These are phyloP conservation scores for Zymoseptoria crescenta DNA, from an alignment of 2,329 filamentous ascomycete species.

Conservation along the genomic window DNA sequence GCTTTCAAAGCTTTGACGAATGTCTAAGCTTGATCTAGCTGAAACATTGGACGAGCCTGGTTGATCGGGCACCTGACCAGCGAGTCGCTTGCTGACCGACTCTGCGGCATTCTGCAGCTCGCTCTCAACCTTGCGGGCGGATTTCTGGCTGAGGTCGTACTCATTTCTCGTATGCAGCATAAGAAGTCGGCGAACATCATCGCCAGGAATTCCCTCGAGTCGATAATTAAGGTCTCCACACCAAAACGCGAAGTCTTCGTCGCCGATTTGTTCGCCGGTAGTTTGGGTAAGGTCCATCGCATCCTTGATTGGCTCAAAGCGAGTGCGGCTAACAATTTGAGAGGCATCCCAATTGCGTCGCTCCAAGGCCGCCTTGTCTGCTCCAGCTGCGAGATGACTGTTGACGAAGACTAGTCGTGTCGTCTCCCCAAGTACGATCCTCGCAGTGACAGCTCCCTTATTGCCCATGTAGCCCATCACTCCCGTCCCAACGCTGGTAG, in stretches of 20 bases:
- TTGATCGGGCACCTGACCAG: neutral
- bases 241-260: slow-evolving; percentile 94
- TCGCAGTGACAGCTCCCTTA: slow-evolving; percentile 78
- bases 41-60: slow-evolving; percentile 1
- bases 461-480: slow-evolving; percentile 91
- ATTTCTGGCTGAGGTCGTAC: slow-evolving; percentile 49
- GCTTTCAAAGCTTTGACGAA: slow-evolving; percentile 5
- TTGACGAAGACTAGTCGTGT: slow-evolving; percentile 87
- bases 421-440: slow-evolving; percentile 80
- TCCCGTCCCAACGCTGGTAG: slow-evolving; percentile 76
- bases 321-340: slow-evolving; percentile 68
- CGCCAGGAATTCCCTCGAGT: slow-evolving; percentile 76
- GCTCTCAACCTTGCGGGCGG: slow-evolving; percentile 30
- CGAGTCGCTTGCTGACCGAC: slow-evolving; percentile 14
- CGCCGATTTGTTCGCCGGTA: slow-evolving; percentile 63
- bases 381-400: slow-evolving; percentile 81
- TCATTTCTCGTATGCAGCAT: slow-evolving; percentile 75
- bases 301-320: slow-evolving; percentile 66
- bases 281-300: slow-evolving; percentile 53
- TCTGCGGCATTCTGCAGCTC: slow-evolving; percentile 26
- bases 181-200: slow-evolving; percentile 79
- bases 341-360: slow-evolving; percentile 82
- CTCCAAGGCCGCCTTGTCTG: slow-evolving; percentile 68
- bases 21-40: slow-evolving; percentile 6
- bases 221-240: slow-evolving; percentile 95